These are phyloP conservation scores for Termitomyces sp. DNA, from an alignment of 768 basidiomycete genomes.

Conservation along the genomic window DNA sequence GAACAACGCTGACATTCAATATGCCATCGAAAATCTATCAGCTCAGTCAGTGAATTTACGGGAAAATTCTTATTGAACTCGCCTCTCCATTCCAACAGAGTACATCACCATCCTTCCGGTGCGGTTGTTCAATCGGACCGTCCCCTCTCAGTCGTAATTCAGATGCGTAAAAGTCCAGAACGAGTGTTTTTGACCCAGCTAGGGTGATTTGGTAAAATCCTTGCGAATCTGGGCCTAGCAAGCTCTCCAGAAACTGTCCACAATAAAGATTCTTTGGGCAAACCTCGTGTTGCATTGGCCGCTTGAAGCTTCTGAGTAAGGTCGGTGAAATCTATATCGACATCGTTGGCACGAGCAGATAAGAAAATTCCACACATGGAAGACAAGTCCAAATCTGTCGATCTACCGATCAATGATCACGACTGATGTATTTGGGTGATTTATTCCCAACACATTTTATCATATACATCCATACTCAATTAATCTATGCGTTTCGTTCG, in stretches of 20 bases:
- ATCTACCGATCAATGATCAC: not conserved
- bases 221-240: conserved; percentile 64
- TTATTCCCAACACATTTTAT: conserved; percentile 2
- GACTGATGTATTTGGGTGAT: not conserved
- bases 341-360: conserved; percentile 23
- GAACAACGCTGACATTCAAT: conserved; percentile 46
- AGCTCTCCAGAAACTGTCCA: not conserved
- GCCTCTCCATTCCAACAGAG: conserved; percentile 88
- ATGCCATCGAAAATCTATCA: conserved; percentile 67
- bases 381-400: conserved; percentile 10
- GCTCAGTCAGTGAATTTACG: not conserved
- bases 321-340: conserved; percentile 16
- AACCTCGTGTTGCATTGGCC: conserved; percentile 60
- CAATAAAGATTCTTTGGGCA: conserved; percentile 7
- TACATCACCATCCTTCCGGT: conserved; percentile 47
- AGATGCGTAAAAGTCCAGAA: conserved; percentile 62
- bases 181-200: conserved; percentile 11
- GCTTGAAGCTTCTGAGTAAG: conserved; percentile 30
- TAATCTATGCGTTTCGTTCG: conserved; percentile 6
- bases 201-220: conserved; percentile 19
- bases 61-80: conserved; percentile 17
- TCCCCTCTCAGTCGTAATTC: conserved; percentile 71
- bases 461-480: conserved; percentile 5
- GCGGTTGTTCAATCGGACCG: conserved; percentile 61
- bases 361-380: conserved; percentile 73